Evolutionary conservation across 768 basidiomycete species (phyloP).

Genomic region (Calocybe gangraenosa): DNA sequence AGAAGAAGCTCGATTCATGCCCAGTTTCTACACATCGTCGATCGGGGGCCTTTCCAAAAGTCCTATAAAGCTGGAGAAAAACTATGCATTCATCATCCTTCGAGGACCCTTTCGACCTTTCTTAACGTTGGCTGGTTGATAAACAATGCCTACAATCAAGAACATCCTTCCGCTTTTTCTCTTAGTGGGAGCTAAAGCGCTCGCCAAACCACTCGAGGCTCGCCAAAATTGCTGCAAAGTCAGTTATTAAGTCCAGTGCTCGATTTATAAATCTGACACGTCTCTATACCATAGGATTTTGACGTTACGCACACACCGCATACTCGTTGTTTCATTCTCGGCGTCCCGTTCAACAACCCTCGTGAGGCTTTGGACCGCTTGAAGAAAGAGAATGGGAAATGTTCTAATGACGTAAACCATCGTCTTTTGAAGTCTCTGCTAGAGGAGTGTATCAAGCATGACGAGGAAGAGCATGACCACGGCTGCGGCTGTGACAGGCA

Average conservation of each 20-base stretch:
- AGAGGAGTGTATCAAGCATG: slow-evolving; percentile 12
- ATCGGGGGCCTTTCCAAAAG: slow-evolving; percentile 5
- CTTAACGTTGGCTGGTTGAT: slow-evolving; percentile 2
- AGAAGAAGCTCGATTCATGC: slow-evolving; percentile 9
- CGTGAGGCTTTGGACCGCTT: slow-evolving; percentile 11
- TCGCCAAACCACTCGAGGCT: slow-evolving; percentile 15
- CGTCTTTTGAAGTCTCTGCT: slow-evolving; percentile 10
- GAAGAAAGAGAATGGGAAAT: slow-evolving; percentile 11
- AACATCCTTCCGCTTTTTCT: slow-evolving; percentile 16
- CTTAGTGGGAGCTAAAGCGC: slow-evolving; percentile 10
- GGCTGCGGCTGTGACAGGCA: slow-evolving; percentile 7
- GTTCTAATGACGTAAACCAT: slow-evolving; percentile 14
- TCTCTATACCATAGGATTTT: slow-evolving; percentile 9
- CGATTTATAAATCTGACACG: neutral
- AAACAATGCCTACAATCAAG: slow-evolving; percentile 9
- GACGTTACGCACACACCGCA: slow-evolving; percentile 8
- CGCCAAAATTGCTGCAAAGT: slow-evolving; percentile 10
- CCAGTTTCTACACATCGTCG: slow-evolving; percentile 6
- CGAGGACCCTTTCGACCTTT: slow-evolving; percentile 13
- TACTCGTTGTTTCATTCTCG: slow-evolving; percentile 15
- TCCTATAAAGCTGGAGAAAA: slow-evolving; percentile 12
- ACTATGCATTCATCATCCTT: slow-evolving; percentile 8
- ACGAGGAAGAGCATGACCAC: slow-evolving; percentile 8
- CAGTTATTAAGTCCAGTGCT: neutral
- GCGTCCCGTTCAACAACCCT: slow-evolving; percentile 16